A percentile compares a stretch with the other conserved stretches of the same genome.
Conservation (phyloP, 192 early-diverging fungal genomes). For the Coemansia sp. region DNA sequence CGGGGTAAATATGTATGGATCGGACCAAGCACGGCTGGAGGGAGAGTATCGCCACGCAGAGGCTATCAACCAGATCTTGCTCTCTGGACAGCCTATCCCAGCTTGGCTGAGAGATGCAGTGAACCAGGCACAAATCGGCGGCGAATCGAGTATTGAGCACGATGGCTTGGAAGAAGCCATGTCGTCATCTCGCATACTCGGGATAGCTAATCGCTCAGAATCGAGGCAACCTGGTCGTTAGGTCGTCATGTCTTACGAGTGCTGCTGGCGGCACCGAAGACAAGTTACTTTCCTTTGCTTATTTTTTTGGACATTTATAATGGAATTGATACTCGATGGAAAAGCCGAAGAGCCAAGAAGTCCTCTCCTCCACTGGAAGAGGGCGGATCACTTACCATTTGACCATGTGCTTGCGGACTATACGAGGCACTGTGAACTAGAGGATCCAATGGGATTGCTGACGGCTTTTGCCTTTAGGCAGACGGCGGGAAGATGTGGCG, state of each 20-base stretch:
- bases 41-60: conserved; percentile 55
- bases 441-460: not conserved
- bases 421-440: not conserved
- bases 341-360: not conserved
- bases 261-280: conserved; percentile 1
- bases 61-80: conserved; percentile 54
- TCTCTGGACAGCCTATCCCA: conserved; percentile 54
- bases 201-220: conserved; percentile 4
- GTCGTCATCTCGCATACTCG: conserved; percentile 8
- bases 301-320: not conserved
- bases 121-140: conserved; percentile 27
- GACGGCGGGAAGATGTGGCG: not conserved
- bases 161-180: not conserved
- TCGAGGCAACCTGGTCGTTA: not conserved
- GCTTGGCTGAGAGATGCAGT: conserved; percentile 53
- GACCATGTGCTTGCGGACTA: not conserved
- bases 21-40: conserved; percentile 37
- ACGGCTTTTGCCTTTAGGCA: too few species aligned
- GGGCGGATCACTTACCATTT: not conserved
- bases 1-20: conserved; percentile 37
- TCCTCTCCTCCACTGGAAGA: not conserved
- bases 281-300: not conserved
- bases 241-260: not conserved
- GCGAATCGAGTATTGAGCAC: not conserved
- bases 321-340: not conserved